Conservation (phyloP, 2,329 filamentous ascomycete species). For the Xylariaceae sp. region DNA sequence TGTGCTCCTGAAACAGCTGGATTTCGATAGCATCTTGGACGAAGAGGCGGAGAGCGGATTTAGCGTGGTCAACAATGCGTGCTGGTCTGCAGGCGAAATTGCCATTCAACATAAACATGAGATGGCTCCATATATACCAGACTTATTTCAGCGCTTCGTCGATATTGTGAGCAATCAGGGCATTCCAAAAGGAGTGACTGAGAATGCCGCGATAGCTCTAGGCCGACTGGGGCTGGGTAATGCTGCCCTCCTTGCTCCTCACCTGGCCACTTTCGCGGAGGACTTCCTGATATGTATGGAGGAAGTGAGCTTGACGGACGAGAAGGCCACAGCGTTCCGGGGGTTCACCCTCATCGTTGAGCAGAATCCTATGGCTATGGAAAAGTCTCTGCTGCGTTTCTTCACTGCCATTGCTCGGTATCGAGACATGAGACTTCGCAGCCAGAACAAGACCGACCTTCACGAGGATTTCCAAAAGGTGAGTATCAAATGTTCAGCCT, state of each 20-base stretch:
- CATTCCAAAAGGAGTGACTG: slow-evolving; percentile 79
- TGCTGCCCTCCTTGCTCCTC: slow-evolving; percentile 69
- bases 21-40: slow-evolving; percentile 70
- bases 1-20: slow-evolving; percentile 80
- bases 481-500: slow-evolving; percentile 31
- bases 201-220: slow-evolving; percentile 91
- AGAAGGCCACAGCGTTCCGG: slow-evolving; percentile 90
- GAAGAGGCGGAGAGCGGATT: slow-evolving; percentile 82
- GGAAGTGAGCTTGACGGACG: slow-evolving; percentile 81
- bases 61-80: slow-evolving; percentile 95
- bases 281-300: slow-evolving; percentile 79
- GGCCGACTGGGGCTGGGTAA: slow-evolving; percentile 81
- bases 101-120: slow-evolving; percentile 71
- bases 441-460: slow-evolving; percentile 60
- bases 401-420: slow-evolving; percentile 81
- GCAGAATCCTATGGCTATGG: slow-evolving; percentile 87
- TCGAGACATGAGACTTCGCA: slow-evolving; percentile 58
- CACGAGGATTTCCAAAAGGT: slow-evolving; percentile 74
- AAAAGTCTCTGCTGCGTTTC: slow-evolving; percentile 75
- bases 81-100: slow-evolving; percentile 94
- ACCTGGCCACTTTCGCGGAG: slow-evolving; percentile 73
- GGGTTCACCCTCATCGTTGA: slow-evolving; percentile 84
- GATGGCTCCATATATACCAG: slow-evolving; percentile 72
- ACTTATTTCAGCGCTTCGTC: slow-evolving; percentile 71
- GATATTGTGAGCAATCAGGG: slow-evolving; percentile 81